These are phyloP conservation scores for Chlorella sp. DNA, from an alignment of 139 green algal genomes.

Conservation along the genomic window DNA sequence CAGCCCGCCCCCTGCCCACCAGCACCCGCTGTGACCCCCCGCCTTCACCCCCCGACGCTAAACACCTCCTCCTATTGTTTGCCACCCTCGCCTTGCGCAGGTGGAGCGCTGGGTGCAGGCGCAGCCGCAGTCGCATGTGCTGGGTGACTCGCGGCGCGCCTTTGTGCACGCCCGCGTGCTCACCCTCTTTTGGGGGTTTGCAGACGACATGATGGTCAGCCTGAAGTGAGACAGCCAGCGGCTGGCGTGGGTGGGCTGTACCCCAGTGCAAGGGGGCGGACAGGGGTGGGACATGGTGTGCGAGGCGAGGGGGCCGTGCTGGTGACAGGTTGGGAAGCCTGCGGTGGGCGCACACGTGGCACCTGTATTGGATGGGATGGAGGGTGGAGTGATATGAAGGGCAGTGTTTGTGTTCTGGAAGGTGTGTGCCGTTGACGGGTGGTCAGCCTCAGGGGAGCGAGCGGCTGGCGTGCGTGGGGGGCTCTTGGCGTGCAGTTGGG, in stretches of 20 bases:
- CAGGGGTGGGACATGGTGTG: background rate
- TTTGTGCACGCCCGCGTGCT: slow-evolving; percentile 41
- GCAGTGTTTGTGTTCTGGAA: no score
- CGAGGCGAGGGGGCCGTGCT: background rate
- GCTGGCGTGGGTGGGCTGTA: background rate
- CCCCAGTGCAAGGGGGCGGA: background rate
- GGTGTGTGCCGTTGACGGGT: no score
- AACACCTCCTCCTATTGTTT: background rate
- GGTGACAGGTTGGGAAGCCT: no score
- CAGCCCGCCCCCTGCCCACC: background rate
- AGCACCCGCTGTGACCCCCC: background rate
- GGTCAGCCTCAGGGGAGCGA: no score
- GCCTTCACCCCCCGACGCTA: background rate
- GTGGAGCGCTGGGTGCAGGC: background rate
- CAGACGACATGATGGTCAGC: slow-evolving; percentile 30
- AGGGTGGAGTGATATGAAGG: no score
- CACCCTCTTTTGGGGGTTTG: slow-evolving; percentile 40
- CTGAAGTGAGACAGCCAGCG: background rate
- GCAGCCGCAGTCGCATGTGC: slow-evolving; percentile 22
- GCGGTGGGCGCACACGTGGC: no score
- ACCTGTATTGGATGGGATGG: no score
- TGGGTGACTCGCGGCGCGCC: slow-evolving; percentile 3
- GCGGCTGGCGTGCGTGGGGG: no score
- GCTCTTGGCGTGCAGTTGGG: no score
- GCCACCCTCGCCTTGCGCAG: background rate